Percentiles rank a stretch among this genome's conserved stretches.
phyloP scores from a whole-genome alignment of 2,329 filamentous ascomycete genomes.

The Thermothelomyces thermophilus region DNA sequence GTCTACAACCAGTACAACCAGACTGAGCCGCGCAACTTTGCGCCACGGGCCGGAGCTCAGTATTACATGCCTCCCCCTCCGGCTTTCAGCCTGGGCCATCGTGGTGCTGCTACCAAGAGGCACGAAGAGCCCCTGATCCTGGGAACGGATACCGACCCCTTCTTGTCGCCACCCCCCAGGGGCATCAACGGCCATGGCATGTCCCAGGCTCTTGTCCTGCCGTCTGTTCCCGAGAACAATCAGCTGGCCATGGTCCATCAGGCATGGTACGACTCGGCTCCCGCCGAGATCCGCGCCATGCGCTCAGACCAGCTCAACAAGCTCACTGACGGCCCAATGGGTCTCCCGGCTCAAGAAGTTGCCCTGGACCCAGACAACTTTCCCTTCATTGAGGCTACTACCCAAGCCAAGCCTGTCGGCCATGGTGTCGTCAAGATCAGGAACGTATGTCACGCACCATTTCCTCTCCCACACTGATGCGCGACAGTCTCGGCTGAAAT shows the following conservation, averaged over 20 bases:
- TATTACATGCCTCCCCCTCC: conserved; percentile 33
- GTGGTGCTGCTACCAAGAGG: background rate
- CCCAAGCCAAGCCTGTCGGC: conserved; percentile 27
- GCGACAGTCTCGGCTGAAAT: background rate
- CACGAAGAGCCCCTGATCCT: background rate
- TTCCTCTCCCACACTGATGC: background rate
- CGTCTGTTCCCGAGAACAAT: conserved; percentile 10
- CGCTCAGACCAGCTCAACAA: conserved; percentile 35
- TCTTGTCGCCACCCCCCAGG: conserved; percentile 5
- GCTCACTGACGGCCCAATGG: conserved; percentile 31
- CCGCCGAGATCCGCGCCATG: conserved; percentile 14
- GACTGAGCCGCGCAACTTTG: conserved; percentile 39
- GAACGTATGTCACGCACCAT: conserved; percentile 37
- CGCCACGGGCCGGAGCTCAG: conserved; percentile 30
- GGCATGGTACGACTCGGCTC: background rate
- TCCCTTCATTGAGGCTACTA: conserved; percentile 40
- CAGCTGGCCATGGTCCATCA: background rate
- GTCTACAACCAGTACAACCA: conserved; percentile 19
- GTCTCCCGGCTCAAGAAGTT: conserved; percentile 30
- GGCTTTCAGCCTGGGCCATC: conserved; percentile 13
- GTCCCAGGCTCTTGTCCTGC: conserved; percentile 7
- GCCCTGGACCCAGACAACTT: conserved; percentile 37
- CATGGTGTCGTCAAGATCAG: conserved; percentile 43
- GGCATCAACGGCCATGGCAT: background rate
- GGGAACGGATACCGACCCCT: conserved; percentile 10